Evolutionary conservation across 352 stramenopile species (phyloP), one percentile per base, ranked within the genome.

Genomic region (Phytophthora pseudosyringae): DNA sequence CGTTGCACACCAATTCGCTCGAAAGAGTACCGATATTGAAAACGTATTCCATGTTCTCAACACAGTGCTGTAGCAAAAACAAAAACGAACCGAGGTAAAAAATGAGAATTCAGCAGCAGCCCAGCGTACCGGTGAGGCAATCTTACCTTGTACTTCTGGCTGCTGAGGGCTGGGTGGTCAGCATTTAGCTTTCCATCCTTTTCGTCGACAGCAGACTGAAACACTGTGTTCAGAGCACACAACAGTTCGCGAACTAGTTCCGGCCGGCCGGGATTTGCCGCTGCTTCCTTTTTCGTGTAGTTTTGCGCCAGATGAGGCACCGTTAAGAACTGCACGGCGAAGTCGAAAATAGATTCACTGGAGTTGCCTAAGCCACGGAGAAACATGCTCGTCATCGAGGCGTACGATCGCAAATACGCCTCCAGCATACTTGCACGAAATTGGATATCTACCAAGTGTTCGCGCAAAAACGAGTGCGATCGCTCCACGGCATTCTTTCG

Each of bases 301-400:
- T 85, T 78, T 66, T 89, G 82, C 15, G 93, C 82, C 28, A 96
- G 73, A 52, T 90, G 83, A 13, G 88, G 87, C 1, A 94, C 86
- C 0, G 88, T 96, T 26, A 96, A 66, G 31, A 96, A 91, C 56
- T 96, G 88, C 25, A 93, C 88, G 5, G 86, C 88, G 59, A 96
- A 96, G 63, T 96, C 88, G 58, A 96, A 95, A 62, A 96, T 93
- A 1, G 83, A 92, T 52, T 96, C 88, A 54, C 76, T 91, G 12
- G 85, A 89, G 29, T 93, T 93, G 5, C 85, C 88, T 5, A 96
- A 71, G 3, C 88, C 88, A 35, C 86, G 85, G 10, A 96, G 57
- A 46, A 92, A 95, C 53, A 88, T 90, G 36, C 64, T 65, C 1
- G 85, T 96, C 76, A 94, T 94, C 7, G 74, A 72, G 2, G 72